A percentile compares a stretch with the other conserved stretches of the same genome.
Evolutionary conservation across 2,329 filamentous ascomycete species (phyloP).

Genomic region (Colletotrichum sp.): DNA sequence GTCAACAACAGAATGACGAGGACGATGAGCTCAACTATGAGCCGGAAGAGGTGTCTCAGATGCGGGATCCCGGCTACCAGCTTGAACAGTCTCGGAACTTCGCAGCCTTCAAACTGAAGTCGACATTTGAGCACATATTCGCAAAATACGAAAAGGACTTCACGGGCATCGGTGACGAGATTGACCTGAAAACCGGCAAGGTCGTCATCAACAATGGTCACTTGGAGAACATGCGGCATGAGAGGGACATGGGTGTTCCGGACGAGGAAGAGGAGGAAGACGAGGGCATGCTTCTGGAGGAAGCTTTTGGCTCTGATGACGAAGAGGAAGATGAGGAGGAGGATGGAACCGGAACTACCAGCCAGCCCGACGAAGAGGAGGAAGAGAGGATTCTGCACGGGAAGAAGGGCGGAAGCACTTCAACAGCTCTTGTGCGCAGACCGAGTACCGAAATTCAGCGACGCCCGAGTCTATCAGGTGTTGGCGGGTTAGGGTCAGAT

Average conservation of each 20-base stretch:
- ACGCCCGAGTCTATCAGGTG: not conserved
- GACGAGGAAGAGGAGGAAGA: slow-evolving; percentile 37
- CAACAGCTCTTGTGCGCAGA: not conserved
- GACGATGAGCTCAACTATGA: slow-evolving; percentile 54
- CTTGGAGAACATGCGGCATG: slow-evolving; percentile 64
- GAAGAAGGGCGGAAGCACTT: not conserved
- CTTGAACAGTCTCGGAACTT: slow-evolving; percentile 66
- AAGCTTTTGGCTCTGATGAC: slow-evolving; percentile 27
- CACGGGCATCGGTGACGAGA: slow-evolving; percentile 83
- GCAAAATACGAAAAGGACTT: slow-evolving; percentile 88
- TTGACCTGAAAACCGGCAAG: slow-evolving; percentile 80
- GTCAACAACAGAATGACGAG: slow-evolving; percentile 38
- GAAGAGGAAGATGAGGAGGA: slow-evolving; percentile 28
- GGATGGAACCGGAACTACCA: not conserved
- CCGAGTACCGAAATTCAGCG: not conserved
- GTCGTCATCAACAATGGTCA: slow-evolving; percentile 94
- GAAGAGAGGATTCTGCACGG: slow-evolving; percentile 28
- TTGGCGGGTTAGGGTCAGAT: not conserved
- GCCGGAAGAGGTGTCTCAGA: slow-evolving; percentile 50
- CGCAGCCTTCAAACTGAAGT: slow-evolving; percentile 77
- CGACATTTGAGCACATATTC: slow-evolving; percentile 88
- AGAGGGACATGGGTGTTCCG: slow-evolving; percentile 50
- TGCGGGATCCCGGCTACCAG: slow-evolving; percentile 59
- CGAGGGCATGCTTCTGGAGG: slow-evolving; percentile 34
- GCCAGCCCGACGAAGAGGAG: slow-evolving; percentile 27